Evolutionary conservation across 2,329 filamentous ascomycete species (phyloP).

Genomic region (Fonsecaea monophora): DNA sequence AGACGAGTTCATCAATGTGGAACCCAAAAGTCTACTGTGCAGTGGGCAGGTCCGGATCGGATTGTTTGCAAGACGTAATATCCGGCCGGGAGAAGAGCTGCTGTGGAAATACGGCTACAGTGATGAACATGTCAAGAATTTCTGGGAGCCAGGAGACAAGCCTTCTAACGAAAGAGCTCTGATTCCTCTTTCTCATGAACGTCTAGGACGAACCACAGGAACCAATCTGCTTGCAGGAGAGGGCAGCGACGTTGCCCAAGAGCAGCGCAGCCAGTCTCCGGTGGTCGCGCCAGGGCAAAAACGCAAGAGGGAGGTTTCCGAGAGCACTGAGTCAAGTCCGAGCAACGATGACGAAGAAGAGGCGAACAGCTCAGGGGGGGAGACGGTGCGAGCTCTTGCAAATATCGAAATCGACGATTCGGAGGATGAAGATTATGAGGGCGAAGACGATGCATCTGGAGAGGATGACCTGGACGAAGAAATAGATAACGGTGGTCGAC

Average conservation of each 20-base stretch:
- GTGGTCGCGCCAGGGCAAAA: constrained; percentile 16
- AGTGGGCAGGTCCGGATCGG: constrained; percentile 79
- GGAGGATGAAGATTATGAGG: constrained; percentile 33
- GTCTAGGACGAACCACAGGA: constrained; percentile 23
- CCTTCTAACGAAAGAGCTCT: constrained; percentile 21
- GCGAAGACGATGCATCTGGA: constrained; percentile 20
- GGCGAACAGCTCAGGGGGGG: neutral
- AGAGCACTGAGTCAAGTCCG: constrained; percentile 5
- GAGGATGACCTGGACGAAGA: constrained; percentile 16
- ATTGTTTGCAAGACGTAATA: constrained; percentile 71
- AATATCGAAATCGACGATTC: constrained; percentile 27
- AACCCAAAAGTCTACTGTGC: constrained; percentile 72
- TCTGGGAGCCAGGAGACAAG: constrained; percentile 41
- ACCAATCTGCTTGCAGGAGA: constrained; percentile 22
- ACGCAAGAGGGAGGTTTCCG: constrained; percentile 23
- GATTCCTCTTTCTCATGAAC: constrained; percentile 26
- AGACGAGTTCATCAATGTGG: constrained; percentile 63
- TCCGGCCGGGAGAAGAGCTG: constrained; percentile 75
- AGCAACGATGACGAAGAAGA: neutral
- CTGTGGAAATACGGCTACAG: constrained; percentile 79
- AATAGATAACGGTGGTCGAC: neutral
- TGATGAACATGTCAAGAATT: constrained; percentile 33
- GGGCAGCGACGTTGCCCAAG: neutral
- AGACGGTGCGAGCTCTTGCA: neutral
- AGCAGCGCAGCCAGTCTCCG: constrained; percentile 22